A percentile compares a stretch with the other conserved stretches of the same genome.
These are phyloP conservation scores for Polyporus arcularius DNA, from an alignment of 768 basidiomycete species.

Conservation along the genomic window DNA sequence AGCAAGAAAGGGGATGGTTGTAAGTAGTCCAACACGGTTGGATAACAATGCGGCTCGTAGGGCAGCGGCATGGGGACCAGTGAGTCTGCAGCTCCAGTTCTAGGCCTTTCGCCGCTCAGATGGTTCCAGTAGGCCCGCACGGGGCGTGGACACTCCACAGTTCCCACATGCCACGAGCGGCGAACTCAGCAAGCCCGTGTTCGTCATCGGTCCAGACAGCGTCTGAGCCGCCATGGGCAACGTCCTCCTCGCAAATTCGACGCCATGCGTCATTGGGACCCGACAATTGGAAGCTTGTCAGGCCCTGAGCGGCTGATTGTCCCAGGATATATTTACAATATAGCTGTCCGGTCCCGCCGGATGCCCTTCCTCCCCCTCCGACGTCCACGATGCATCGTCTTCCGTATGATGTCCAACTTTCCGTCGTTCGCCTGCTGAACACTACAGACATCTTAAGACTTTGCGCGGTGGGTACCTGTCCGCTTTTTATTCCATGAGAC, in stretches of 20 bases:
- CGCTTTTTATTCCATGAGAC: not conserved
- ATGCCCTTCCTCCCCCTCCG: conserved; percentile 6
- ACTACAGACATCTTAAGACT: conserved; percentile 11
- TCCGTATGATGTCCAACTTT: conserved; percentile 14
- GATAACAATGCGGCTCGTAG: not conserved
- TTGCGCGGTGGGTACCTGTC: conserved; percentile 10
- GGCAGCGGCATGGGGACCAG: not conserved
- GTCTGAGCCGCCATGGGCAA: not conserved
- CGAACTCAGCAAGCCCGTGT: conserved; percentile 2
- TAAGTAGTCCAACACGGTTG: not conserved
- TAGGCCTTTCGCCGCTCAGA: conserved; percentile 8
- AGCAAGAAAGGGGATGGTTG: not conserved
- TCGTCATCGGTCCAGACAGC: conserved; percentile 20
- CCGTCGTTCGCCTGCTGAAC: conserved; percentile 3
- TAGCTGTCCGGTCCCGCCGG: not conserved
- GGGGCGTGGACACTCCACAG: conserved; percentile 15
- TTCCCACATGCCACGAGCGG: conserved; percentile 19
- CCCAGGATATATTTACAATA: conserved; percentile 11
- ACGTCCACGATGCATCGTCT: conserved; percentile 8
- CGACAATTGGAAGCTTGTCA: conserved; percentile 1
- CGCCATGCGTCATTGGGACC: conserved; percentile 12
- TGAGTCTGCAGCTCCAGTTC: not conserved
- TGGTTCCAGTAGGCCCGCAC: conserved; percentile 8
- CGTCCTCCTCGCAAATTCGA: not conserved
- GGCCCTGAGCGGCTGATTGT: conserved; percentile 15